Conservation (phyloP, 2,329 filamentous ascomycete genomes). For the Chrysoporthe cubensis region DNA sequence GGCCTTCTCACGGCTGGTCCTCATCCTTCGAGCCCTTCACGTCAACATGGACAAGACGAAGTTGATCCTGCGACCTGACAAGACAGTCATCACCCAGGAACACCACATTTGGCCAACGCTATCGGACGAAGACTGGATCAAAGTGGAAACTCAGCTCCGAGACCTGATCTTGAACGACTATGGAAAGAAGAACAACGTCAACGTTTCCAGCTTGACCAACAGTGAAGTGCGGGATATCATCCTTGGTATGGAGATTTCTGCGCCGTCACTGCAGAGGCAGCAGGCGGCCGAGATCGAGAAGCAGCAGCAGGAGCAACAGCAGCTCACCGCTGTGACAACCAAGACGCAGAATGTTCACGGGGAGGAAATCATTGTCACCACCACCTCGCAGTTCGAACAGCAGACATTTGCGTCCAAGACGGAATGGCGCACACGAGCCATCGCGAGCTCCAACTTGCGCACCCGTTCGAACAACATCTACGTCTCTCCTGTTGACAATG, state of each 20-base stretch:
- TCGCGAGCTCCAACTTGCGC: conserved; percentile 92
- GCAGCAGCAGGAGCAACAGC: conserved; percentile 95
- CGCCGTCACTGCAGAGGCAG: conserved; percentile 96
- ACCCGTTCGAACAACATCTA: conserved; percentile 98
- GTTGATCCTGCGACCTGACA: conserved; percentile 90
- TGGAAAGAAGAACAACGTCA: conserved; percentile 99
- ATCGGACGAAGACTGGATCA: conserved; percentile 97
- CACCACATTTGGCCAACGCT: conserved; percentile 98
- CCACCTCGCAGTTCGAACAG: conserved; percentile 96
- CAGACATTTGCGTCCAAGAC: conserved; percentile 98
- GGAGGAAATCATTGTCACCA: conserved; percentile 97
- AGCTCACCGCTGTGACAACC: conserved; percentile 95
- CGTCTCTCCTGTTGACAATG: conserved; percentile 92
- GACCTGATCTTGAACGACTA: conserved; percentile 98
- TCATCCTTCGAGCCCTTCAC: conserved; percentile 92
- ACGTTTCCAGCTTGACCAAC: conserved; percentile 92
- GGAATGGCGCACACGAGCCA: conserved; percentile 95
- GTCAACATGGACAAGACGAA: conserved; percentile 99
- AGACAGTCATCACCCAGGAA: conserved; percentile 96
- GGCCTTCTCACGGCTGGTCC: conserved; percentile 90
- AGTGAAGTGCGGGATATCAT: conserved; percentile 99
- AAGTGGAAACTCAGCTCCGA: conserved; percentile 95
- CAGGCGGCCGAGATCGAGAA: conserved; percentile 99
- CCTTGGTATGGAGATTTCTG: conserved; percentile 98
- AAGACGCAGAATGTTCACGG: conserved; percentile 97